These are phyloP conservation scores for Colletotrichum salicis DNA, from an alignment of 2,329 filamentous ascomycete species.

Conservation along the genomic window DNA sequence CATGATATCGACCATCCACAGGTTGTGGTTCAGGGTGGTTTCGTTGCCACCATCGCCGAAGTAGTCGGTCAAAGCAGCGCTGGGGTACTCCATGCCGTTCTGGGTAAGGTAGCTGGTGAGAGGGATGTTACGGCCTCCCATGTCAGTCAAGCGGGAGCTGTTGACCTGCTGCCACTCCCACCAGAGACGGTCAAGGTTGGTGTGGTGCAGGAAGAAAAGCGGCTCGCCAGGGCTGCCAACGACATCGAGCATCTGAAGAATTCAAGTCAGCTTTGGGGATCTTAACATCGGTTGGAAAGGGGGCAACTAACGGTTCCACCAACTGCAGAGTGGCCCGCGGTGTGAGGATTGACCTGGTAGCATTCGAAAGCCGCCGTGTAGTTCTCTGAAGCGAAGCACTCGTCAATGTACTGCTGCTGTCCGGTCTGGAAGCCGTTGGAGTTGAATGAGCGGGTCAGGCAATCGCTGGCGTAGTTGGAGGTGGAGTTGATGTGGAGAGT, in stretches of 20 bases:
- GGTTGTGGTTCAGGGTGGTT: constrained; percentile 41
- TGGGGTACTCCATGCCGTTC: constrained; percentile 17
- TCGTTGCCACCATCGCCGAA: constrained; percentile 37
- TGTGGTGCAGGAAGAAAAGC: constrained; percentile 32
- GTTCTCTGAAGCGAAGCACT: constrained; percentile 23
- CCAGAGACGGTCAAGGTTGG: constrained; percentile 27
- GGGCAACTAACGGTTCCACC: constrained; percentile 22
- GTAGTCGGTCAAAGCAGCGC: not conserved
- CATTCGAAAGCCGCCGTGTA: constrained; percentile 22
- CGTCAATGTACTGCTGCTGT: constrained; percentile 22
- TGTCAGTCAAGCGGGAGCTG: constrained; percentile 16
- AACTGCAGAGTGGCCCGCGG: constrained; percentile 27
- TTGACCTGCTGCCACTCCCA: constrained; percentile 33
- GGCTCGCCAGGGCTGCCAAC: constrained; percentile 26
- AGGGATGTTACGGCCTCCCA: constrained; percentile 17
- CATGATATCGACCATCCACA: constrained; percentile 43
- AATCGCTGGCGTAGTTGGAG: constrained; percentile 13
- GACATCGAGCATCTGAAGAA: constrained; percentile 25
- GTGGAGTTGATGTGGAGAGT: constrained; percentile 26
- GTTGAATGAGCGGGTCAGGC: constrained; percentile 19
- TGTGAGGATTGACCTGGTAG: constrained; percentile 25
- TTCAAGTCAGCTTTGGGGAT: no score
- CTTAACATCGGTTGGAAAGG: not conserved
- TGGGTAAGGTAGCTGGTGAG: constrained; percentile 15
- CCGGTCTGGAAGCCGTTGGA: constrained; percentile 18